These are phyloP conservation scores for Piper longum DNA, from an alignment of 164 flowering plant genomes.

Conservation along the genomic window DNA sequence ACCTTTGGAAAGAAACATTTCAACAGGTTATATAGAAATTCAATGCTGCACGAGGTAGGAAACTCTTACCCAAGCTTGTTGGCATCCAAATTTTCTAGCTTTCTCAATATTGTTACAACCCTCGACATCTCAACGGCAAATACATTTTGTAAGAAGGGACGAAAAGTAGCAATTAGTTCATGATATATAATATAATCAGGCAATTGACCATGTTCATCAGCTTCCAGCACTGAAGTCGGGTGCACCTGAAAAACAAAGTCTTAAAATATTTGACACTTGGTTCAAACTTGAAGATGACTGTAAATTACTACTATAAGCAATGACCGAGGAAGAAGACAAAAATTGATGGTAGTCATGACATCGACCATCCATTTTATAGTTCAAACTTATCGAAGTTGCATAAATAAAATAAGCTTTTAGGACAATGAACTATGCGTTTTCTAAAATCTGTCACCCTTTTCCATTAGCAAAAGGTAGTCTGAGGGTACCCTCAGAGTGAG, in stretches of 20 bases:
- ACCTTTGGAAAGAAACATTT: neutral
- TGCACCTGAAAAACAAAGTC: constrained; percentile 43
- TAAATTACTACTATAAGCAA: too few species aligned
- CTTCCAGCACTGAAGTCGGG: constrained; percentile 62
- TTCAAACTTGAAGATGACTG: too few species aligned
- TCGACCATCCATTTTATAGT: too few species aligned
- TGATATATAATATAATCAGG: constrained; percentile 64
- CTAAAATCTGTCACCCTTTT: too few species aligned
- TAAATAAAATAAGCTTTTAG: too few species aligned
- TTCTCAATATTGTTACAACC: constrained; percentile 54
- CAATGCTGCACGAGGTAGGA: neutral
- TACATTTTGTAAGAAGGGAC: constrained; percentile 63
- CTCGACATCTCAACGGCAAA: constrained; percentile 62
- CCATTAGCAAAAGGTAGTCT: too few species aligned
- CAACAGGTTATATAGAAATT: neutral
- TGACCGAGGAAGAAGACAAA: too few species aligned
- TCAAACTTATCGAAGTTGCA: too few species aligned
- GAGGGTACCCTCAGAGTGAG: too few species aligned
- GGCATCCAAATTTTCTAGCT: constrained; percentile 55
- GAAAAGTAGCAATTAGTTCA: constrained; percentile 52
- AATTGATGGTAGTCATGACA: too few species aligned
- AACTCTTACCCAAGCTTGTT: constrained; percentile 53
- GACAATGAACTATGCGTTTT: too few species aligned
- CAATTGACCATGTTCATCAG: constrained; percentile 69
- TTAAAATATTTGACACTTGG: too few species aligned